phyloP scores from a whole-genome alignment of 2,329 filamentous ascomycete genomes.

The Exutisphaerella laricina region DNA sequence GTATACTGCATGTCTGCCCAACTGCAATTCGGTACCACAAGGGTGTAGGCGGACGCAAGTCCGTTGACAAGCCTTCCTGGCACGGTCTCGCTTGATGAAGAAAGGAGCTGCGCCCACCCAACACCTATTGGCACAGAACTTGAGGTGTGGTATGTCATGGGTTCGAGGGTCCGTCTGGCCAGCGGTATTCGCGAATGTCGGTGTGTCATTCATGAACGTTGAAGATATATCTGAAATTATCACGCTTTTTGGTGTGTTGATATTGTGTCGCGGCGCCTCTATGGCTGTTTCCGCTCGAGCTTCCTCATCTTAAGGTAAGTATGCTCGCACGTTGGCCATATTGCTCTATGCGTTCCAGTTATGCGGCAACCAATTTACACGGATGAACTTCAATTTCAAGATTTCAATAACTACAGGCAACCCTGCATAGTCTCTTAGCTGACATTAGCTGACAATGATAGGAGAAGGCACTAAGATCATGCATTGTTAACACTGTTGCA shows the following conservation, averaged over 20 bases:
- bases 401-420: constrained; percentile 2
- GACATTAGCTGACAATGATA: too few species aligned
- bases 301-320: not conserved
- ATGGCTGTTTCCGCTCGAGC: too few species aligned
- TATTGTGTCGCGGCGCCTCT: too few species aligned
- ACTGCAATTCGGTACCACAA: too few species aligned
- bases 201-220: too few species aligned
- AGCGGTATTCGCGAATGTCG: too few species aligned
- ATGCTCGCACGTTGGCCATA: not conserved
- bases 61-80: not conserved
- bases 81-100: not conserved
- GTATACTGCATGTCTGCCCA: constrained; percentile 1
- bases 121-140: too few species aligned
- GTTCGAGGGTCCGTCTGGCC: too few species aligned
- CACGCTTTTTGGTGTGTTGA: too few species aligned
- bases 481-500: not conserved
- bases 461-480: too few species aligned
- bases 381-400: not conserved
- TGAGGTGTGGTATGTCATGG: too few species aligned
- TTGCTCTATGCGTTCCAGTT: constrained; percentile 2
- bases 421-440: not conserved
- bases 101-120: not conserved
- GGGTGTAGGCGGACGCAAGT: not conserved
- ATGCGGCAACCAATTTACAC: not conserved
- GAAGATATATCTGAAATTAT: too few species aligned